Evolutionary conservation across 169 alveolate species (phyloP).

Genomic region (Plasmodium malariae): DNA sequence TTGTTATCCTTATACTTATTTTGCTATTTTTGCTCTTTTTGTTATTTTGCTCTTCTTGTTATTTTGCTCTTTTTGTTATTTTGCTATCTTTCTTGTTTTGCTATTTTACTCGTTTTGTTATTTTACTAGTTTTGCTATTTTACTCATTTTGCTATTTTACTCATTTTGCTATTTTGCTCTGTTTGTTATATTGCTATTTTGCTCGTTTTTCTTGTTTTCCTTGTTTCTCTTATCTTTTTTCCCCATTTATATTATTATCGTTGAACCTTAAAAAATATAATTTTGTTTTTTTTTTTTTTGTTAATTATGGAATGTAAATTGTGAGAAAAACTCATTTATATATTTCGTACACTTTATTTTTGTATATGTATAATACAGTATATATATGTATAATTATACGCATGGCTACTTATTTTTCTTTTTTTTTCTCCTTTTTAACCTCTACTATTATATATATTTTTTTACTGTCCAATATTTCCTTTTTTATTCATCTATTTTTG

Average conservation of each 20-base stretch:
- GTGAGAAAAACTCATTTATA: no score
- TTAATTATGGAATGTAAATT: no score
- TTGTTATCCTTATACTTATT: background rate
- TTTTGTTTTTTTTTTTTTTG: background rate
- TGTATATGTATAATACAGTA: background rate
- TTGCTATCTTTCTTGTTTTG: no score
- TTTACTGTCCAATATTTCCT: conserved; percentile 8
- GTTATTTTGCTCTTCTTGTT: background rate
- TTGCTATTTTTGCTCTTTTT: background rate
- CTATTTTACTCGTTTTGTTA: no score
- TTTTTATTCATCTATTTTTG: background rate
- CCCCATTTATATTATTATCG: background rate
- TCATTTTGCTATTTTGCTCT: no score
- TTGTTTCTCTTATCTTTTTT: background rate
- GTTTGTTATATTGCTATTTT: no score
- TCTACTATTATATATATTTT: background rate
- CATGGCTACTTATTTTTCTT: background rate
- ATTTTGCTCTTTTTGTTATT: background rate
- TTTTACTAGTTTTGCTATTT: no score
- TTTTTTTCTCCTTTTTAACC: conserved; percentile 9
- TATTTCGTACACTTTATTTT: background rate
- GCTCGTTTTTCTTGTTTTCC: background rate
- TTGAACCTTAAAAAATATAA: background rate
- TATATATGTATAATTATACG: background rate
- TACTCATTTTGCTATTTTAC: no score